Evolutionary conservation across 2,329 filamentous ascomycete genomes (phyloP), one percentile per base, ranked within the genome.

Genomic region (Xylariomycetidae sp.): DNA sequence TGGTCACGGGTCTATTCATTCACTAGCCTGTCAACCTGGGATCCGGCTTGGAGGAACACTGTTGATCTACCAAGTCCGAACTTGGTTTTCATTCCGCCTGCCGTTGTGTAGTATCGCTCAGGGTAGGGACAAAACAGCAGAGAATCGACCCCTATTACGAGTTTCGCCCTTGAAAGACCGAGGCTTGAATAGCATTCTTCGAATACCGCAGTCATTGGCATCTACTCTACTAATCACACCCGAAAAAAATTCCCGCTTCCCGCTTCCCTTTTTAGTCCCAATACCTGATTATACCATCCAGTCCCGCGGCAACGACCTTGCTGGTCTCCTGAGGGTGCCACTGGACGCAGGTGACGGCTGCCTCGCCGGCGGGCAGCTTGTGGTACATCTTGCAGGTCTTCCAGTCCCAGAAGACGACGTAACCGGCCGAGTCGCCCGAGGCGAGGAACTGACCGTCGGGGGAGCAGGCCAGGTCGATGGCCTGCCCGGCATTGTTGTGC

Each of bases 351-450:
- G 88, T 87, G 34, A 96, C 73, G 5, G 89, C 80, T 33, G 83
- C 77, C 34, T 88, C 88, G 38, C 86, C 80, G 16, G 88, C 89
- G 63, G 85, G 78, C 45, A 98, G 79, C 72, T 97, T 97, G 65
- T 95, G 88, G 64, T 88, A 95, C 88, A 98, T 90, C 67, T 96
- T 97, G 61, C 90, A 94, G 25, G 88, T 96, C 76, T 98, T 98
- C 87, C 89, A 98, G 63, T 97, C 92, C 88, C 89, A 98, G 66
- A 97, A 96, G 63, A 86, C 94, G 30, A 95, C 80, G 53, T 78
- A 96, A 22, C 94, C 92, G 12, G 78, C 88, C 32, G 80, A 86
- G 60, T 98, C 92, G 41, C 92, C 92, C 13, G 78, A 85, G 14
- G 80, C 83, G 34, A 98, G 70, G 58, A 96, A 94, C 56, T 94